Evolutionary conservation across 768 basidiomycete species (phyloP).

Genomic region (Amanita polypyramis): DNA sequence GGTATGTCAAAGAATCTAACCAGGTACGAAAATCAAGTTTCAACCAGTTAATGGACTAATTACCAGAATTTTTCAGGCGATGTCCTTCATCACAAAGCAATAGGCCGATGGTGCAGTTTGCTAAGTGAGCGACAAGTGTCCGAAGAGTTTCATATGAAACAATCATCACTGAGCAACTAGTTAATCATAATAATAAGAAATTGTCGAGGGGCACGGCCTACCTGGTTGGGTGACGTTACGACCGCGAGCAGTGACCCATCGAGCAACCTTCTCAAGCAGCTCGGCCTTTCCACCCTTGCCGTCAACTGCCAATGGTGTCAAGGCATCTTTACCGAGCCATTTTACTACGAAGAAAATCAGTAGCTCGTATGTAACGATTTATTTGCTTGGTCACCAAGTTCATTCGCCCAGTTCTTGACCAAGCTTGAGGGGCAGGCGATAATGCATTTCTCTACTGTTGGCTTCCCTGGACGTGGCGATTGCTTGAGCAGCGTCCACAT

Average conservation of each 20-base stretch:
- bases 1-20: slow-evolving; percentile 79
- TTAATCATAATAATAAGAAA: neutral
- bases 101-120: slow-evolving; percentile 75
- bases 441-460: slow-evolving; percentile 92
- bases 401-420: slow-evolving; percentile 98
- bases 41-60: neutral
- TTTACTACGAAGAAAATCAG: slow-evolving; percentile 48
- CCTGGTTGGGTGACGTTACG: slow-evolving; percentile 90
- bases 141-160: slow-evolving; percentile 96
- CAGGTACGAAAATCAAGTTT: neutral
- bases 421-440: slow-evolving; percentile 95
- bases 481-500: slow-evolving; percentile 95
- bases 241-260: slow-evolving; percentile 87
- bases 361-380: neutral
- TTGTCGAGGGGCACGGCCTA: slow-evolving; percentile 19
- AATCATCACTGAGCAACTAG: slow-evolving; percentile 69
- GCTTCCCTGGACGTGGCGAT: slow-evolving; percentile 78
- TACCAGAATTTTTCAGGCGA: slow-evolving; percentile 90
- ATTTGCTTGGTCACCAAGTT: slow-evolving; percentile 49
- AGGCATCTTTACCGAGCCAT: slow-evolving; percentile 84
- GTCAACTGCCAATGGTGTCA: slow-evolving; percentile 82
- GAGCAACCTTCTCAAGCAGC: slow-evolving; percentile 64
- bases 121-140: slow-evolving; percentile 65
- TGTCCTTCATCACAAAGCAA: slow-evolving; percentile 98
- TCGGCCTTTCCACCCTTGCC: slow-evolving; percentile 86